phyloP scores from a whole-genome alignment of 2,329 filamentous ascomycete genomes.

The Ophiostoma piceae region DNA sequence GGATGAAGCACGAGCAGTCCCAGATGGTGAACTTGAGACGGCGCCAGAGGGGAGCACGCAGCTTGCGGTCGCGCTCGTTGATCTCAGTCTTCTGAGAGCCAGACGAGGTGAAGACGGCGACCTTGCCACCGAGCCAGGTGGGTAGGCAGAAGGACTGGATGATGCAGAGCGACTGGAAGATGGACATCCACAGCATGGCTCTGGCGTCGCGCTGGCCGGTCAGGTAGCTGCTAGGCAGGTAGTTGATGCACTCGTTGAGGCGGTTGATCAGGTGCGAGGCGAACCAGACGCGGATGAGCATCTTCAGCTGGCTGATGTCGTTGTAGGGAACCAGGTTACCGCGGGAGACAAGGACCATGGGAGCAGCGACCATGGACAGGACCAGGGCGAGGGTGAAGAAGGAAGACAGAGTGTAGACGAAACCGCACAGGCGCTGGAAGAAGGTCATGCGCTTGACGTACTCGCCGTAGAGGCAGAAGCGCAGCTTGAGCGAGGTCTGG shows the following conservation, averaged over 20 bases:
- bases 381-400: constrained; percentile 42
- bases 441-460: constrained; percentile 49
- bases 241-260: constrained; percentile 52
- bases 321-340: constrained; percentile 55
- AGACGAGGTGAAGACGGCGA: constrained; percentile 55
- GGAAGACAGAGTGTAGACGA: constrained; percentile 49
- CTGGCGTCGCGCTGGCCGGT: constrained; percentile 52
- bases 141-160: constrained; percentile 55
- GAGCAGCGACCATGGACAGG: constrained; percentile 53
- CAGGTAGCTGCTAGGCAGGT: constrained; percentile 53
- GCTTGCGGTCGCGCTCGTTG: constrained; percentile 53
- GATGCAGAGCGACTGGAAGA: constrained; percentile 41
- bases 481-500: constrained; percentile 55
- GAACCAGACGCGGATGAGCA: constrained; percentile 53
- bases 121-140: constrained; percentile 56
- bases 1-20: constrained; percentile 52
- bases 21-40: constrained; percentile 41
- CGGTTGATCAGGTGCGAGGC: constrained; percentile 47
- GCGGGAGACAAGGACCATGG: constrained; percentile 52
- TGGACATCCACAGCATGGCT: constrained; percentile 57
- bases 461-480: constrained; percentile 54
- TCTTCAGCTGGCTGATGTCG: constrained; percentile 48
- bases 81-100: constrained; percentile 52
- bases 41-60: constrained; percentile 49
- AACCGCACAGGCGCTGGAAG: constrained; percentile 54